Evolutionary conservation across 2,329 filamentous ascomycete species (phyloP).

Genomic region (Chrysoporthe deuterocubensis): DNA sequence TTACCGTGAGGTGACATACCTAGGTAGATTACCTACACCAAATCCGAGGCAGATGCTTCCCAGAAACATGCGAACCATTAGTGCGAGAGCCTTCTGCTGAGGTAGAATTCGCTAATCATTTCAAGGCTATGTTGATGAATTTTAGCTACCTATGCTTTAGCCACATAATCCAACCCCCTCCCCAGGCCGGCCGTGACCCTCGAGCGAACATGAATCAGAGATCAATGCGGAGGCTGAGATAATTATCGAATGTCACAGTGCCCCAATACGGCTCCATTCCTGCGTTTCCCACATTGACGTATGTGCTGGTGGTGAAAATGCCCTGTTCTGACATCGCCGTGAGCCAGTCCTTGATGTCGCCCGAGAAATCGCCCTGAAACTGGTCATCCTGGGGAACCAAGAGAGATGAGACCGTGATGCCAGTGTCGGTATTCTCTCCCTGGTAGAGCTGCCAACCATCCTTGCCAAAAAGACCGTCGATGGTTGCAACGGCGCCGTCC

Average conservation of each 20-base stretch:
- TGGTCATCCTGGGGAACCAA: constrained; percentile 40
- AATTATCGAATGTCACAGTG: constrained; percentile 32
- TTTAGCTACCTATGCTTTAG: neutral
- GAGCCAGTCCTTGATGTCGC: constrained; percentile 48
- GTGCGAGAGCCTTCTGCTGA: no score
- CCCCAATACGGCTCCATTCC: constrained; percentile 37
- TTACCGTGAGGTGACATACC: no score
- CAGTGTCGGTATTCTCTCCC: constrained; percentile 46
- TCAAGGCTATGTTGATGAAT: no score
- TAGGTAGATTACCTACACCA: no score
- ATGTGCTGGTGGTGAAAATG: constrained; percentile 42
- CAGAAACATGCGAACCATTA: no score
- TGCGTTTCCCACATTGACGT: constrained; percentile 49
- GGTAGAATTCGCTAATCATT: no score
- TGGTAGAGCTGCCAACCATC: constrained; percentile 47
- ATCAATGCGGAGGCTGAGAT: constrained; percentile 32
- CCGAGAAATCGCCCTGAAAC: constrained; percentile 43
- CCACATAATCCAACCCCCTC: neutral
- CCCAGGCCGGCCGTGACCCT: neutral
- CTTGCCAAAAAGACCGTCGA: constrained; percentile 42
- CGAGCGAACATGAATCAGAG: constrained; percentile 19
- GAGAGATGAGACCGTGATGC: constrained; percentile 46
- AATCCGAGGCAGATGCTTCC: no score
- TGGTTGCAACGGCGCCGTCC: constrained; percentile 40
- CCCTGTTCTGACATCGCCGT: constrained; percentile 42